Evolutionary conservation across 352 stramenopile genomes (phyloP), one percentile per base, ranked within the genome.

Genomic region (Stramenopiles sp.): DNA sequence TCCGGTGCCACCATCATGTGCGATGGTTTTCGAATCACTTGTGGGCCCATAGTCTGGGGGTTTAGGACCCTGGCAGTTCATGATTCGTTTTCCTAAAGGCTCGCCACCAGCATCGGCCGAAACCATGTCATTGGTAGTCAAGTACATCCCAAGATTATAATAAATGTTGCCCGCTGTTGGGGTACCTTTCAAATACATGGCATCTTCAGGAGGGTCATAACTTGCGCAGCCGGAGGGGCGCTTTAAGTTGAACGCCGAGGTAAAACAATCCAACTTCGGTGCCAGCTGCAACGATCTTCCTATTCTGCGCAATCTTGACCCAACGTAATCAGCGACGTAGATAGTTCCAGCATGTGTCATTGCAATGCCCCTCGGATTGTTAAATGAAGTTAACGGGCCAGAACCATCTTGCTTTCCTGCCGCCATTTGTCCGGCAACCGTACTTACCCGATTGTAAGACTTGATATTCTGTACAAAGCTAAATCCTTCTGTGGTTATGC

Each of bases 141-240:
- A 88, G 79, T 18, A 82, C 76, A 73, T 88, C 78, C 4, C 34
- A 34, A 4, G 91, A 80, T 96, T 96, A 83, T 97, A 96, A 75
- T 94, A 91, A 32, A 97, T 87, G 76, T 98, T 95, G 81, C 91
- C 85, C 53, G 77, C 78, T 2, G 84, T 78, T 6, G 89, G 82
- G 2, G 92, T 88, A 12, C 82, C 79, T 35, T 89, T 87, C 3
- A 89, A 77, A 68, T 89, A 90, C 4, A 90, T 79, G 32, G 92
- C 85, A 75, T 96, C 92, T 4, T 95, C 85, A 31, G 89, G 88
- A 33, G 86, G 83, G 33, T 97, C 91, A 78, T 97, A 97, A 4
- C 88, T 96, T 1, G 86, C 87, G 79, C 93, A 98, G 1, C 93
- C 92, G 35, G 87, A 94, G 0, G 93, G 93, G 3, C 91, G 80